Evolutionary conservation across 768 basidiomycete species (phyloP), one percentile per base, ranked within the genome.

Genomic region (Plicaturopsis crispa): DNA sequence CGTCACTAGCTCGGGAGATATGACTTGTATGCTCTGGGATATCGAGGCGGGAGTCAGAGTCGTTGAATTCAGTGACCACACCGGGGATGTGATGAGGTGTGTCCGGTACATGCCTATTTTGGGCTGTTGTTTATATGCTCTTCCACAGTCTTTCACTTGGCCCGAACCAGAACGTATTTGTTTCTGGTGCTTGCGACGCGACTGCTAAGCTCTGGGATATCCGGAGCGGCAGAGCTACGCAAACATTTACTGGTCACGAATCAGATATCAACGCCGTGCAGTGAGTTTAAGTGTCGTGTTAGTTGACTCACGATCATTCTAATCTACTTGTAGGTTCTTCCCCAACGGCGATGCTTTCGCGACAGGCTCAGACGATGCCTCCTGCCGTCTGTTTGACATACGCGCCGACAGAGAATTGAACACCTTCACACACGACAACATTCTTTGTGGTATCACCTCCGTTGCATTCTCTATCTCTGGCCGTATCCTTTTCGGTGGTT

Each of bases 1-100:
- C 53, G 85, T 99, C 46, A 99, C 94, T 24, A 84, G 80, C 51
- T 97, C 93, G 23, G 94, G 94, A 39, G 94, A 99, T 59, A 99
- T 99, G 94, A 96, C 94, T 22, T 99, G 94, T 61, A 98, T 99
- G 93, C 74, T 98, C 20, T 99, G 96, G 94, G 94, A 99, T 62
- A 90, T 99, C 43, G 94, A 99, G 62, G 90, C 91, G 18, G 96
- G 94, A 47, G 91, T 94, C 2, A 71, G 94, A 45, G 86, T 93
- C n/a, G 86, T 94, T 51, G 96, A 98, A 65, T 99, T 99, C 62
- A 96, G 88, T 55, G 94, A 99, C 62, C 94, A 99, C 57, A 97
- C 96, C 12, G 94, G 96, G 31, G 94, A 99, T 67, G 94, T 99
- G 43, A 99, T 99, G 94, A 97, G 92, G 94, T 94, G 54, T 51